Base-by-base conservation (phyloP, 495 filamentous ascomycete genomes). In the Rostrohypoxylon terebratum region DNA sequence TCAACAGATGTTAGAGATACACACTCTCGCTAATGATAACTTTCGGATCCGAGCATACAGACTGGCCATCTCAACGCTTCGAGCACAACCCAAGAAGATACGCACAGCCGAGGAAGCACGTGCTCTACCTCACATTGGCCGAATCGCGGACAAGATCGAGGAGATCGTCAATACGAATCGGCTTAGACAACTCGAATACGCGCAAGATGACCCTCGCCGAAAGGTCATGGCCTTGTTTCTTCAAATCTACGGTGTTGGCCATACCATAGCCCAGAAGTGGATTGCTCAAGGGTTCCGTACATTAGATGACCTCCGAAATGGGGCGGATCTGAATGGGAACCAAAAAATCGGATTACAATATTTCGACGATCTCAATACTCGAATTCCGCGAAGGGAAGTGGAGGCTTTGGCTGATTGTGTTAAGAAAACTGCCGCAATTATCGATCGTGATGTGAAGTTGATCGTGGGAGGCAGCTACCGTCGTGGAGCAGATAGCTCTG, bases 391-490 rank as follows among this genome's bases (percentile, higher is more conserved):
- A 23, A 81, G 76, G 3, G 94, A 98, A 78, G 92, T 97, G 3
- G 83, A 87, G 59, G 84, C 83, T 4, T 90, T 97, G 55, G 93
- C 90, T 3, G 82, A 81, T 6, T 85, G 90, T 64, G 92, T 98
- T 16, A 87, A 86, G 62, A 81, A 82, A 7, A 87, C 87, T 4
- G 88, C 92, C 1, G 80, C 81, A 18, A 74, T 79, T 23, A 83
- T 93, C 34, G 94, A 97, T 75, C 81, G 84, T 0, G 36, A 42
- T 4, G 77, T 86, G 11, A 79, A 94, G 79, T 82, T 93, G 63
- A 90, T 91, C 59, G 85, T 97, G 33, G 89, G 90, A 33, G 96
- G 96, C 1, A 96, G 92, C 60, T 98, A 97, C 77, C 90, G 96
- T 7, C 91, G 96, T 38, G 94, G 94, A 42, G 85, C 92, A 8